A percentile compares a stretch with the other conserved stretches of the same genome.
Evolutionary conservation across 2,329 filamentous ascomycete genomes (phyloP).

Genomic region (Didymella segeticola): DNA sequence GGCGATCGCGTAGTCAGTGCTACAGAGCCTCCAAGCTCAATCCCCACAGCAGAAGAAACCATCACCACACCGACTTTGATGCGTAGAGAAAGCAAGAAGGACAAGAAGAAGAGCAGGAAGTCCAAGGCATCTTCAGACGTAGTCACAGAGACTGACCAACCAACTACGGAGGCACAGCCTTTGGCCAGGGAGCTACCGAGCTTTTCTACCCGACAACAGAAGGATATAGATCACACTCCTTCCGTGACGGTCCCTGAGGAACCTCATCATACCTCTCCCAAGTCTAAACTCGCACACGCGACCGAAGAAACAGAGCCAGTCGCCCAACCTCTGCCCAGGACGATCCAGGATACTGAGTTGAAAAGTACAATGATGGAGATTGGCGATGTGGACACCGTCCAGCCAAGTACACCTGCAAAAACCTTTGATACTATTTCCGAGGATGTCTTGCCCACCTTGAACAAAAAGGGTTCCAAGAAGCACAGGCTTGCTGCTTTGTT

Average conservation of each 20-base stretch:
- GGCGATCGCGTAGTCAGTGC: background rate
- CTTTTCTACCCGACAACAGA: background rate
- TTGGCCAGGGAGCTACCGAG: background rate
- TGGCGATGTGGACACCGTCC: background rate
- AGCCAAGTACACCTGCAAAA: background rate
- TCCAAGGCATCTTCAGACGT: background rate
- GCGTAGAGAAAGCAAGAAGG: slow-evolving; percentile 39
- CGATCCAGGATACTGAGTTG: background rate
- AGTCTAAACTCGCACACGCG: background rate
- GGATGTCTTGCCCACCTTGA: slow-evolving; percentile 27
- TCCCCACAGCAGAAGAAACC: slow-evolving; percentile 11
- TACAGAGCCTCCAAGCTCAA: slow-evolving; percentile 14
- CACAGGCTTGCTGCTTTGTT: slow-evolving; percentile 45
- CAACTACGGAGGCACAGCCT: background rate
- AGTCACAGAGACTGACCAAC: background rate
- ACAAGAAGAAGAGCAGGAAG: slow-evolving; percentile 41
- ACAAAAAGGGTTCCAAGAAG: slow-evolving; percentile 49
- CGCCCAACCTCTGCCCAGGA: background rate
- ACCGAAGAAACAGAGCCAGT: background rate
- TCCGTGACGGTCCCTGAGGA: background rate
- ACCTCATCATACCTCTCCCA: background rate
- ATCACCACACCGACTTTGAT: slow-evolving; percentile 22
- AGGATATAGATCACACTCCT: background rate
- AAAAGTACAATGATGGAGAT: background rate
- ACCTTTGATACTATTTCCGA: slow-evolving; percentile 19